These are phyloP conservation scores for Boletus subparvulus DNA, from an alignment of 768 basidiomycete genomes.

Conservation along the genomic window DNA sequence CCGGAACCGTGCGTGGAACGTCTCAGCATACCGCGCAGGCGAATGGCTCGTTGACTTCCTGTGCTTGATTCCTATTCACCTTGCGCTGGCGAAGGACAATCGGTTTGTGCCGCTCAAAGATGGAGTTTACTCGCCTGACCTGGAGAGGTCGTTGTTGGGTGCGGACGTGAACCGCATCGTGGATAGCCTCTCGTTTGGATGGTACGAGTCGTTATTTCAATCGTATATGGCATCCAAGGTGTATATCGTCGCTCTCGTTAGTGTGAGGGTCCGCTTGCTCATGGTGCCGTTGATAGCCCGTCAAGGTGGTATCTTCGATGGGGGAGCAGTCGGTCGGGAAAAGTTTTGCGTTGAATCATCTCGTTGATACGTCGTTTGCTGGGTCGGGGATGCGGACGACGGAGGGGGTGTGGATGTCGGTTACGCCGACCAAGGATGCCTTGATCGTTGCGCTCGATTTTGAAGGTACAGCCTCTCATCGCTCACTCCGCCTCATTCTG, in stretches of 20 bases:
- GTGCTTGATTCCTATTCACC: constrained; percentile 64
- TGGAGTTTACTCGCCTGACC: constrained; percentile 48
- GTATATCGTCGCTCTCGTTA: background rate
- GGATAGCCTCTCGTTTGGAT: constrained; percentile 55
- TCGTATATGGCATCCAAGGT: constrained; percentile 62
- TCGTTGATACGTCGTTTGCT: constrained; percentile 63
- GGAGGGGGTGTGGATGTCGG: constrained; percentile 69
- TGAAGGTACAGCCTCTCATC: constrained; percentile 36
- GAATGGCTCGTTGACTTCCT: constrained; percentile 64
- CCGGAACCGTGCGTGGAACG: constrained; percentile 19
- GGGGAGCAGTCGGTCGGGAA: constrained; percentile 69
- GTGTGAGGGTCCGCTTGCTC: background rate
- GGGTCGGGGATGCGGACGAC: constrained; percentile 68
- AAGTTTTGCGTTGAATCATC: constrained; percentile 57
- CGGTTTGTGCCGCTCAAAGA: constrained; percentile 62
- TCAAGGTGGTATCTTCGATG: constrained; percentile 67
- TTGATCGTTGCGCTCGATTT: constrained; percentile 63
- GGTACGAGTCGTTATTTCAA: constrained; percentile 64
- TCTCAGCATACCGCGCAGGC: constrained; percentile 46
- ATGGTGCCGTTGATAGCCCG: constrained; percentile 39
- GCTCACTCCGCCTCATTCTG: background rate
- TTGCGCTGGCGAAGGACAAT: constrained; percentile 59
- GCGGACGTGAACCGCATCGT: constrained; percentile 58
- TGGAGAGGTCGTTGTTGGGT: constrained; percentile 55
- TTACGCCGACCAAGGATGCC: constrained; percentile 54